These are phyloP conservation scores for Conticribra weissflogii DNA, from an alignment of 108 stramenopile genomes.

Conservation along the genomic window DNA sequence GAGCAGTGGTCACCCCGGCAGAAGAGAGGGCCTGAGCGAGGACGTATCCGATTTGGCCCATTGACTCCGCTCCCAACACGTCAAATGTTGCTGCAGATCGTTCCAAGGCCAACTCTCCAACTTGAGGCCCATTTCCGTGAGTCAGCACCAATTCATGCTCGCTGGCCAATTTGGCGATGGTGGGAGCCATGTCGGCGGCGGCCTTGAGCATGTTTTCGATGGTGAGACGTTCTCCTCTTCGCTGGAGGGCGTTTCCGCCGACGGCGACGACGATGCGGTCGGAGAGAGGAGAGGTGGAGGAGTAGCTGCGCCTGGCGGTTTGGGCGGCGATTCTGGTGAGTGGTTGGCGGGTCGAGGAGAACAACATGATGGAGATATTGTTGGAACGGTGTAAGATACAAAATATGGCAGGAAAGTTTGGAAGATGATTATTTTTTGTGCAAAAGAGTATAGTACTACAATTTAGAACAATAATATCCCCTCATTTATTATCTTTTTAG, in stretches of 20 bases:
- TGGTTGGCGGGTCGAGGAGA: background rate
- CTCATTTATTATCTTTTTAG: too few species aligned
- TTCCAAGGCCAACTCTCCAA: constrained; percentile 83
- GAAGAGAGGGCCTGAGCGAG: constrained; percentile 73
- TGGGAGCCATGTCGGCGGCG: constrained; percentile 81
- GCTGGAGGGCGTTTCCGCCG: constrained; percentile 86
- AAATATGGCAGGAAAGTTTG: too few species aligned
- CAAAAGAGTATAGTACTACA: too few species aligned
- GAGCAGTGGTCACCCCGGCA: constrained; percentile 57
- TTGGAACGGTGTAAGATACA: too few species aligned
- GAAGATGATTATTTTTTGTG: too few species aligned
- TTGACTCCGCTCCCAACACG: constrained; percentile 80
- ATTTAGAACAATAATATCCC: too few species aligned
- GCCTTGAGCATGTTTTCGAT: constrained; percentile 90
- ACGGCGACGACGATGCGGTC: constrained; percentile 78
- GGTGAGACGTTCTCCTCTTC: constrained; percentile 82
- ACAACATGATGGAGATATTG: too few species aligned
- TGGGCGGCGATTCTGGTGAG: too few species aligned
- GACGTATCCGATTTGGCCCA: constrained; percentile 86
- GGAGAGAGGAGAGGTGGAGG: constrained; percentile 25
- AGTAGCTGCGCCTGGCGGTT: too few species aligned
- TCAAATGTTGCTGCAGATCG: constrained; percentile 70
- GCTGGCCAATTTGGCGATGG: constrained; percentile 54
- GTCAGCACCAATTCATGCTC: constrained; percentile 78
- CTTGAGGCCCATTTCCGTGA: constrained; percentile 85